Percentiles rank a stretch among this genome's conserved stretches.
Evolutionary conservation across 148 eudicot species (phyloP).

Genomic region (Rhododendron mucronatum): DNA sequence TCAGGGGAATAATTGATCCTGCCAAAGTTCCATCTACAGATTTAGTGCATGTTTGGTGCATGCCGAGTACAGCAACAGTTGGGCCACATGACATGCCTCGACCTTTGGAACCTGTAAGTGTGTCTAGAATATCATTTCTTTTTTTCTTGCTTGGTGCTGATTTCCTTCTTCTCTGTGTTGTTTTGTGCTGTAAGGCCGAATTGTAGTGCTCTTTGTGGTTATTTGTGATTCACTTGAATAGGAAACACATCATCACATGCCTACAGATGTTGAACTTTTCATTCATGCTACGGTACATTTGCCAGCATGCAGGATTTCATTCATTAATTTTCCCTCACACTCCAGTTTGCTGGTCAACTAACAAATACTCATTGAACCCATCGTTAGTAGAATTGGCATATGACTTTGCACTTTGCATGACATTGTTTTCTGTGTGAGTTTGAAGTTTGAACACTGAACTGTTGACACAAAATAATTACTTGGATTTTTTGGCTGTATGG

Average conservation of each 20-base stretch:
- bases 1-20: slow-evolving; percentile 79
- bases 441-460: background rate
- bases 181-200: background rate
- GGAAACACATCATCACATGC: background rate
- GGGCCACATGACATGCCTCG: slow-evolving; percentile 86
- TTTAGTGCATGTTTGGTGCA: slow-evolving; percentile 84
- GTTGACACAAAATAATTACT: background rate
- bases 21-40: slow-evolving; percentile 66
- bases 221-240: background rate
- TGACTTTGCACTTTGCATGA: background rate
- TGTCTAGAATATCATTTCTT: slow-evolving; percentile 5
- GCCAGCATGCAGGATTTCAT: background rate
- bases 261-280: background rate
- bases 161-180: background rate
- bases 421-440: background rate
- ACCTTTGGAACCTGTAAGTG: slow-evolving; percentile 65
- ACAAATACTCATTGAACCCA: background rate
- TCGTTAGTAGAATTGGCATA: background rate
- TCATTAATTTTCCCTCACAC: background rate
- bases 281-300: background rate
- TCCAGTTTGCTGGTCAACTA: background rate
- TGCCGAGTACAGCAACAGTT: slow-evolving; percentile 93
- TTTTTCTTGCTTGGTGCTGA: background rate
- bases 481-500: background rate
- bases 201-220: background rate